Evolutionary conservation across 2,329 filamentous ascomycete species (phyloP).

Genomic region (Colletotrichum gigasporum): DNA sequence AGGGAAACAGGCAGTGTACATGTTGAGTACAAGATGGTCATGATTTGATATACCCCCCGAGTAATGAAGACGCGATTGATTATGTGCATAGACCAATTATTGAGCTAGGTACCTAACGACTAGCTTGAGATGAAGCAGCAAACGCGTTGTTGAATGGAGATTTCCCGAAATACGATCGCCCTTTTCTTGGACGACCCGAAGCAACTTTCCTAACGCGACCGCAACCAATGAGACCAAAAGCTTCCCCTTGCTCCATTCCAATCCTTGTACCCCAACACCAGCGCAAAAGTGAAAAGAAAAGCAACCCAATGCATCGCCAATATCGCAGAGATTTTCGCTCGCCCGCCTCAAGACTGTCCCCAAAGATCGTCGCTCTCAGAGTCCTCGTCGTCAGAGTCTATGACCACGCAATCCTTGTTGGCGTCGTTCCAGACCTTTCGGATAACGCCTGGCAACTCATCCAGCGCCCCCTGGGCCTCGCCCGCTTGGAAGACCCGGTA

Average conservation of each 20-base stretch:
- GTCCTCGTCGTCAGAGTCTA: constrained; percentile 24
- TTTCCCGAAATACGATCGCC: too few relatives aligned
- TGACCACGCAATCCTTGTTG: constrained; percentile 20
- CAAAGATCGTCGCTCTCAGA: too few relatives aligned
- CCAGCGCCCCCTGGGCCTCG: constrained; percentile 23
- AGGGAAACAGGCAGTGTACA: neutral
- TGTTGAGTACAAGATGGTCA: constrained; percentile 13
- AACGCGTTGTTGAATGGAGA: neutral
- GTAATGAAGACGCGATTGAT: constrained; percentile 6
- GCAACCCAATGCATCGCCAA: too few relatives aligned
- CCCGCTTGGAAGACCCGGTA: constrained; percentile 23
- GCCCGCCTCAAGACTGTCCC: too few relatives aligned
- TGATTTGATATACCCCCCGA: constrained; percentile 30
- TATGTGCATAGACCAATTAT: neutral
- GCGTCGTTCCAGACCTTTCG: constrained; percentile 3
- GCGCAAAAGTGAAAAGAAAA: too few relatives aligned
- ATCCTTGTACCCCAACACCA: too few relatives aligned
- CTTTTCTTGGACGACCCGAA: too few relatives aligned
- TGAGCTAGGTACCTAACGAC: neutral
- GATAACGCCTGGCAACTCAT: constrained; percentile 22
- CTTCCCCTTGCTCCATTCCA: too few relatives aligned
- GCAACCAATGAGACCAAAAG: too few relatives aligned
- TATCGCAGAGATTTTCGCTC: too few relatives aligned
- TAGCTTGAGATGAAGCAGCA: neutral
- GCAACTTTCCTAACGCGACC: too few relatives aligned